Evolutionary conservation across 2,329 filamentous ascomycete genomes (phyloP).

Genomic region (Fusarium acutatum): DNA sequence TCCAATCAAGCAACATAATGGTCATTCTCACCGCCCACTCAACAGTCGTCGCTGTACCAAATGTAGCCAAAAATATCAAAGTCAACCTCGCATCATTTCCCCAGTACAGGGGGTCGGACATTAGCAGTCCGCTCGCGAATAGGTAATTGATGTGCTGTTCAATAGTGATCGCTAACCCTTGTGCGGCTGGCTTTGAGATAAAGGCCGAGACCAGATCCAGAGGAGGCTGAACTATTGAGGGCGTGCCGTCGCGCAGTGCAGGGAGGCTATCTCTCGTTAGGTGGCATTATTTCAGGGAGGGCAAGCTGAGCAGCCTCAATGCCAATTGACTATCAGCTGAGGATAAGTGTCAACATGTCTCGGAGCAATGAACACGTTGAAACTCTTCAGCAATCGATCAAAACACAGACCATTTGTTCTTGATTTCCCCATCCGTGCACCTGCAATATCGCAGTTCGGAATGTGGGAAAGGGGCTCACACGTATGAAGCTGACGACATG

Average conservation of each 20-base stretch:
- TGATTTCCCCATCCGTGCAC: constrained; percentile 33
- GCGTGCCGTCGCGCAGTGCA: constrained; percentile 10
- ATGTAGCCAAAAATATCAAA: constrained; percentile 28
- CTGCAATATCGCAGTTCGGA: constrained; percentile 19
- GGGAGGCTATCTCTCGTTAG: constrained; percentile 2
- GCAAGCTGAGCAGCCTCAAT: not conserved
- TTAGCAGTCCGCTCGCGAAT: constrained; percentile 10
- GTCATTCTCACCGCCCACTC: constrained; percentile 14
- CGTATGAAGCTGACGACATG: constrained; percentile 26
- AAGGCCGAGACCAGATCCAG: constrained; percentile 8
- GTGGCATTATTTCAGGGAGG: not conserved
- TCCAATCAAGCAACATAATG: constrained; percentile 18
- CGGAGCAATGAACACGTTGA: constrained; percentile 10
- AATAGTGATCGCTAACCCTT: constrained; percentile 10
- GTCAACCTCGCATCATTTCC: constrained; percentile 34
- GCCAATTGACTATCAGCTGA: not conserved
- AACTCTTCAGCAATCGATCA: constrained; percentile 5
- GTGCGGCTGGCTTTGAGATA: constrained; percentile 4
- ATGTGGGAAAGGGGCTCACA: constrained; percentile 26
- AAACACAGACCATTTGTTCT: constrained; percentile 12
- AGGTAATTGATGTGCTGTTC: not conserved
- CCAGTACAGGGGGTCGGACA: constrained; percentile 28
- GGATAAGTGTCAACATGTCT: constrained; percentile 10
- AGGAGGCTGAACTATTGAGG: constrained; percentile 21
- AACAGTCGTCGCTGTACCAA: constrained; percentile 1